These are phyloP conservation scores for Melastoma malabathricum DNA, from an alignment of 345 rosid species.

Conservation along the genomic window DNA sequence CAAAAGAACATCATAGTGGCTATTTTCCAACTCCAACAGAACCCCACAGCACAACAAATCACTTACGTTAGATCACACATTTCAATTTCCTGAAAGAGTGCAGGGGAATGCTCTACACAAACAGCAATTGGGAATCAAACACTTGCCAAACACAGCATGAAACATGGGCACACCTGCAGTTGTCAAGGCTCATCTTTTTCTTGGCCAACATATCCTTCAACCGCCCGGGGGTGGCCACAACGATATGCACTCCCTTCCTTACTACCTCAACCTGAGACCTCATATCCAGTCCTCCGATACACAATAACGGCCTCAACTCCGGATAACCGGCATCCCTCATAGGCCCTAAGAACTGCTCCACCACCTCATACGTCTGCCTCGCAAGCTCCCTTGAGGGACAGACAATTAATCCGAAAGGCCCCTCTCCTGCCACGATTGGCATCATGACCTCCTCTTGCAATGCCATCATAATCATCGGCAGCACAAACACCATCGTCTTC, in stretches of 20 bases:
- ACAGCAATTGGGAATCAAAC: background rate
- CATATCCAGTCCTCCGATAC: slow-evolving; percentile 93
- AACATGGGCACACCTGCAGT: slow-evolving; percentile 48
- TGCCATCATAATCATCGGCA: slow-evolving; percentile 83
- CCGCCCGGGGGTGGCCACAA: slow-evolving; percentile 92
- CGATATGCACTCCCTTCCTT: slow-evolving; percentile 79
- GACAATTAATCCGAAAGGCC: slow-evolving; percentile 65
- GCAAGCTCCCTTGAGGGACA: slow-evolving; percentile 94
- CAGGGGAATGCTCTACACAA: background rate
- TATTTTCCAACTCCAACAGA: too few species aligned
- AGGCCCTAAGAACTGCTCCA: slow-evolving; percentile 60
- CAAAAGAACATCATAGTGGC: too few species aligned
- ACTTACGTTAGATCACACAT: too few species aligned
- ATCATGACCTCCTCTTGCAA: slow-evolving; percentile 87
- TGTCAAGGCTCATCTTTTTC: slow-evolving; percentile 84
- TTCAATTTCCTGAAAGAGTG: too few species aligned
- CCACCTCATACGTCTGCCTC: slow-evolving; percentile 80
- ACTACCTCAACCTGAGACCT: slow-evolving; percentile 77
- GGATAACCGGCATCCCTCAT: slow-evolving; percentile 55
- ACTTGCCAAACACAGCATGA: background rate
- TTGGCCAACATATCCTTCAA: slow-evolving; percentile 92
- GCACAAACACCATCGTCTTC: slow-evolving; percentile 75
- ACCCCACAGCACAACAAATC: too few species aligned
- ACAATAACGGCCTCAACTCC: slow-evolving; percentile 59
- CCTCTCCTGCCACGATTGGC: slow-evolving; percentile 77